A percentile compares a stretch with the other conserved stretches of the same genome.
Evolutionary conservation across 345 rosid genomes (phyloP).

Genomic region (Hevea brasiliensis): DNA sequence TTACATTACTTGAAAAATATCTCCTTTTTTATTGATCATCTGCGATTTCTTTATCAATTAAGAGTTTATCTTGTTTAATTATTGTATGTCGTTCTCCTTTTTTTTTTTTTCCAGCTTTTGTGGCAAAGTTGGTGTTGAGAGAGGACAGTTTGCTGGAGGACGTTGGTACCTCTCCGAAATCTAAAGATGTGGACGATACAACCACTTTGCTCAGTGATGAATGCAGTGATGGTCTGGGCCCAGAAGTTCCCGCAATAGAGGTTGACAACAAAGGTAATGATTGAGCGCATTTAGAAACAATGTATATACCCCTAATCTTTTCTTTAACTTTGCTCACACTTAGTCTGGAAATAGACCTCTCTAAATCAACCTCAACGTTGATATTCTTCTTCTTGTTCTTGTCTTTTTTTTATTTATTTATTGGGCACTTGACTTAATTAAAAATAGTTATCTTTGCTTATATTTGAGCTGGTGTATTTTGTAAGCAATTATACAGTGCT

Average conservation of each 20-base stretch:
- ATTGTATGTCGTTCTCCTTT: background rate
- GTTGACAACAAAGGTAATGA: slow-evolving; percentile 32
- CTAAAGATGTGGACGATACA: slow-evolving; percentile 26
- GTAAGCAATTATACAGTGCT: background rate
- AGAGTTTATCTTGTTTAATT: background rate
- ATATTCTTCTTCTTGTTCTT: too few relatives aligned
- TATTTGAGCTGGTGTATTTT: background rate
- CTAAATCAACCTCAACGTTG: background rate
- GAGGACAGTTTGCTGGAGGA: slow-evolving; percentile 40
- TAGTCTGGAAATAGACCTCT: background rate
- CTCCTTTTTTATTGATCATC: background rate
- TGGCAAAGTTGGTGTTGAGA: slow-evolving; percentile 46
- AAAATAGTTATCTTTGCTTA: background rate
- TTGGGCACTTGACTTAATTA: too few relatives aligned
- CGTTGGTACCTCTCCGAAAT: slow-evolving; percentile 40
- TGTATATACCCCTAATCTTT: background rate
- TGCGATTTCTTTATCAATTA: background rate
- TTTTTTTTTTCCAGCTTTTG: slow-evolving; percentile 49
- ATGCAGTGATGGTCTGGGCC: slow-evolving; percentile 11
- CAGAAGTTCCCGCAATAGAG: slow-evolving; percentile 22
- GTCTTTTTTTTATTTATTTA: too few relatives aligned
- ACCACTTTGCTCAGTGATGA: slow-evolving; percentile 22
- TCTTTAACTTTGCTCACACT: background rate
- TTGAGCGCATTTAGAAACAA: background rate
- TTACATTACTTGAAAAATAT: background rate